Base-by-base conservation (phyloP, 176 grass and related monocot species). In the Musa itinerans region DNA sequence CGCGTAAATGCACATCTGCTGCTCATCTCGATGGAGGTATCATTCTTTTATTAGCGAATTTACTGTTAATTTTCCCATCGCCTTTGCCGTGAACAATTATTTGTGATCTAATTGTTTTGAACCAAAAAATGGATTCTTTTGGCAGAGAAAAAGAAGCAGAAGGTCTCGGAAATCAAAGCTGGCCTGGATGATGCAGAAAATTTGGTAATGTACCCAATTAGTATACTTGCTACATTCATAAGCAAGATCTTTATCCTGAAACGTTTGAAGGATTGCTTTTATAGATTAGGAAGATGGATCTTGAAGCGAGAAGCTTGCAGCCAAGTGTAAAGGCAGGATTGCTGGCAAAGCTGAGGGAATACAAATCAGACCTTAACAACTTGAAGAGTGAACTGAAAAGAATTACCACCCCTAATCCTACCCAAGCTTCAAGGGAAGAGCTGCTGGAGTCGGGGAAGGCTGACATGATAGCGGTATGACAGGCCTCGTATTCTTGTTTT, bases 201-300 rank as follows among this genome's bases (percentile, higher is more conserved):
- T 66, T 69, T 93, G 86, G 94, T 92, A 73, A 64, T 58, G n/a
- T 48, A 56, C 14, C 80, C 25, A 0, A 63, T 73, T 14, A 15
- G 78, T 21, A 17, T 48, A 53, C 11, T 23, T 43, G 50, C 48
- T 19, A 8, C 7, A 12, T 78, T 22, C 8, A 17, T 19, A 24
- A 43, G 21, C 65, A 17, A 70, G 24, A 23, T 10, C 57, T 73
- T 20, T 10, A 24, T 57, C 21, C 12, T 52, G n/a, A 17, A 59
- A 49, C 9, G n/a, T 43, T 22, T 24, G 17, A 25, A n/a, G 48
- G 19, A 8, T 52, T 11, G 7, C 21, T n/a, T 61, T 61, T 75
- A 2, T 21, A 97, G 90, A 88, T 97, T 81, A 70, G 87, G 56
- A 97, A 89, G 82, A 97, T 97, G 93, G 93, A 97, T 83, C 74